Conservation (phyloP, 352 stramenopile species). For the Labyrinthula sp. region DNA sequence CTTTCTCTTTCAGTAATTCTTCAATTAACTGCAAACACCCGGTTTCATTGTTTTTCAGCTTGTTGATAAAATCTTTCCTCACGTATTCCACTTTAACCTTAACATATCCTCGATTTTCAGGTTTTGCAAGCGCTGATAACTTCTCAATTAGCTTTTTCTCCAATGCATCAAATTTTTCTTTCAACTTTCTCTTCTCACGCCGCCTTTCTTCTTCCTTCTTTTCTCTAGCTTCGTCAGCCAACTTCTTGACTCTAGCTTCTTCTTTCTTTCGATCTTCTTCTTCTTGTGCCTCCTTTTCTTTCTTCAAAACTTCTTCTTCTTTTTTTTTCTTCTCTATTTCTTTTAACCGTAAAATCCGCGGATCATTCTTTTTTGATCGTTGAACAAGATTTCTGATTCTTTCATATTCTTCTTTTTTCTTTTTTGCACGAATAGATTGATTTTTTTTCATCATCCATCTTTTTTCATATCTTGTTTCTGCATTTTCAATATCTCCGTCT, state of each 20-base stretch:
- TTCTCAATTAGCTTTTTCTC: too few relatives aligned
- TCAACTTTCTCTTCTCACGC: conserved; percentile 31
- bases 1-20: background rate
- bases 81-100: too few relatives aligned
- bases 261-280: conserved; percentile 30
- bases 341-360: conserved; percentile 38
- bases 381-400: conserved; percentile 53
- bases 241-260: conserved; percentile 31
- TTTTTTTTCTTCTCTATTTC: conserved; percentile 30
- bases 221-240: conserved; percentile 16
- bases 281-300: conserved; percentile 36
- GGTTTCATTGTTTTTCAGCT: conserved; percentile 4
- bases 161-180: too few relatives aligned
- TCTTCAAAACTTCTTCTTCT: conserved; percentile 29
- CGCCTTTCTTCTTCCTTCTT: conserved; percentile 38
- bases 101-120: too few relatives aligned
- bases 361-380: conserved; percentile 46
- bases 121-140: too few relatives aligned
- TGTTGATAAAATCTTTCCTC: too few relatives aligned
- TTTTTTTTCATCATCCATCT: conserved; percentile 59
- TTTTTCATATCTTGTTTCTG: conserved; percentile 48
- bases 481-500: conserved; percentile 43
- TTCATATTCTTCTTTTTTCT: conserved; percentile 57
- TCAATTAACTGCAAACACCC: too few relatives aligned
- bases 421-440: conserved; percentile 45